Evolutionary conservation across 495 filamentous ascomycete genomes (phyloP), one percentile per base, ranked within the genome.

Genomic region (Lasiosphaeris hirsuta): DNA sequence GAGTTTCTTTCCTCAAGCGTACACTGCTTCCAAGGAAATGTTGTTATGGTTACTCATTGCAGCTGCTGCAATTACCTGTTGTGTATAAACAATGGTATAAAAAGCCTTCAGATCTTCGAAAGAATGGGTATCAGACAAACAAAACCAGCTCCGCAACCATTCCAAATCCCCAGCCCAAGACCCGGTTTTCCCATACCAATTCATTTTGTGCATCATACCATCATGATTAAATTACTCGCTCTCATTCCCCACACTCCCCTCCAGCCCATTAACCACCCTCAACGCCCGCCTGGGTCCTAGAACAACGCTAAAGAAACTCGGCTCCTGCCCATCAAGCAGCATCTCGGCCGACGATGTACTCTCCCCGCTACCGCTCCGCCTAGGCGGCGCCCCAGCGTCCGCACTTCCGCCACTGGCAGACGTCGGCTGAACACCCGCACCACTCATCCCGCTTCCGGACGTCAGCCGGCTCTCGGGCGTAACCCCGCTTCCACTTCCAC

Each of bases 261-360:
- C 74, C 56, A 77, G 46, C 10, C 75, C 73, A 75, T 91, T 91
- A 13, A 90, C 85, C 39, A 90, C 86, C 64, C 85, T 71, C 72
- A 91, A 72, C 61, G 86, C 89, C 64, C 88, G 76, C 64, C 86
- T 79, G 53, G 88, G 88, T 57, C 85, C 86, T 69, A 90, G 62
- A 61, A 90, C 67, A 15, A 90, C 87, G 42, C 83, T 86, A 60
- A 88, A 84, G 64, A 90, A 91, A 54, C 80, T 89, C 63, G 88
- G 88, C 66, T 90, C 85, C 62, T 79, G 74, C 18, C 83, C 84
- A 5, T 76, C 75, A 36, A 89, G 48, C 59, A 90, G 63, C 60
- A 85, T 76, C 61, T 86, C 82, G 19, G 73, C 69, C 41, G 69
- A 69, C 58, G 67, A 63, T 46, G 63, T 63, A 54, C 69, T 73